Evolutionary conservation across 805 yeast species (phyloP).

Genomic region (Wickerhamiella sorbophila): DNA sequence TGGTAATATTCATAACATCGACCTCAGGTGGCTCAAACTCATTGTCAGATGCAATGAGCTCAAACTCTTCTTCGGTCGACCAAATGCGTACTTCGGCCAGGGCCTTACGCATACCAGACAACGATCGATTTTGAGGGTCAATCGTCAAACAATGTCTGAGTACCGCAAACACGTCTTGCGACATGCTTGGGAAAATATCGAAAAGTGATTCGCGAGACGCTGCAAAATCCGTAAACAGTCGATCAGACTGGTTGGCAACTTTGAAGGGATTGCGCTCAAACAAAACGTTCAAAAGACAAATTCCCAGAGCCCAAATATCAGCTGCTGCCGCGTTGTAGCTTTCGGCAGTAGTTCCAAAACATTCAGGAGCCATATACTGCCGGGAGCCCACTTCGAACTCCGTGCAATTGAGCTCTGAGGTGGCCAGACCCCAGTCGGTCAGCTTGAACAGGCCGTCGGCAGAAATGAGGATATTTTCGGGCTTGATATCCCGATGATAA

Average conservation of each 20-base stretch:
- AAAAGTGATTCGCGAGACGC: constrained; percentile 77
- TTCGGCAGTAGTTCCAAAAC: constrained; percentile 41
- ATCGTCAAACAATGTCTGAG: constrained; percentile 63
- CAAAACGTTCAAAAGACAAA: constrained; percentile 67
- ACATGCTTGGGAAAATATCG: constrained; percentile 83
- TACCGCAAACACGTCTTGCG: constrained; percentile 74
- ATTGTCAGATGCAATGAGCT: constrained; percentile 33
- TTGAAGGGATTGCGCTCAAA: constrained; percentile 80
- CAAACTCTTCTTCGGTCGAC: constrained; percentile 69
- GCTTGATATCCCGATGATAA: constrained; percentile 90
- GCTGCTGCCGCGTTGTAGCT: constrained; percentile 65
- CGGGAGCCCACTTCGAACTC: constrained; percentile 84
- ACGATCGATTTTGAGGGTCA: constrained; percentile 74
- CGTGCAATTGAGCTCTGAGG: constrained; percentile 41
- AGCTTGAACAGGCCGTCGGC: constrained; percentile 42
- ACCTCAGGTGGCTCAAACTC: constrained; percentile 16
- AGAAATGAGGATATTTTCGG: constrained; percentile 74
- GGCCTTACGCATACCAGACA: constrained; percentile 45
- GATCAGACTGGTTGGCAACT: constrained; percentile 67
- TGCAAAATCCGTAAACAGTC: constrained; percentile 72
- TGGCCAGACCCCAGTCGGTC: constrained; percentile 86
- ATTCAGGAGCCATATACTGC: constrained; percentile 90
- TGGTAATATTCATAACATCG: constrained; percentile 4
- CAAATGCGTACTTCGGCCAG: constrained; percentile 46
- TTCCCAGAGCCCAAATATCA: constrained; percentile 84